Evolutionary conservation across 2,329 filamentous ascomycete species (phyloP).

Genomic region (Sclerotinia sclerotiorum): DNA sequence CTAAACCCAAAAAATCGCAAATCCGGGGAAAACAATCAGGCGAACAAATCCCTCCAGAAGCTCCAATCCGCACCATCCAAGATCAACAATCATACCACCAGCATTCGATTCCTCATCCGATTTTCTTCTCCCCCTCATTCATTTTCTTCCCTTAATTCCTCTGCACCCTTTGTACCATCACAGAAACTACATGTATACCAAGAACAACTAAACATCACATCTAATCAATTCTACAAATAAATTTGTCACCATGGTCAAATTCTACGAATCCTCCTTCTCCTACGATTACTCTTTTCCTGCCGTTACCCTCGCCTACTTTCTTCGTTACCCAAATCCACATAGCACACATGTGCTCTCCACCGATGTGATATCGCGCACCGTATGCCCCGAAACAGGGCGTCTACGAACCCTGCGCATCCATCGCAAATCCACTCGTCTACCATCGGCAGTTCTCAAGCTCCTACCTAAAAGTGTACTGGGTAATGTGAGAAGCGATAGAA

Average conservation of each 20-base stretch:
- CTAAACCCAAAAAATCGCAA: slow-evolving; percentile 11
- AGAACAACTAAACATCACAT: neutral
- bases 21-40: slow-evolving; percentile 23
- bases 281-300: slow-evolving; percentile 82
- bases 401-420: slow-evolving; percentile 78
- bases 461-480: slow-evolving; percentile 62
- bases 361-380: slow-evolving; percentile 73
- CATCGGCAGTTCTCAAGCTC: slow-evolving; percentile 71
- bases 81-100: slow-evolving; percentile 22
- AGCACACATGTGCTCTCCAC: slow-evolving; percentile 79
- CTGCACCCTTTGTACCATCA: slow-evolving; percentile 9
- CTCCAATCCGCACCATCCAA: neutral
- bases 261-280: slow-evolving; percentile 59
- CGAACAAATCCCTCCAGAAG: slow-evolving; percentile 19
- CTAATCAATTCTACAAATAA: slow-evolving; percentile 10
- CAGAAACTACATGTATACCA: slow-evolving; percentile 13
- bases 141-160: neutral
- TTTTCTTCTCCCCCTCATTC: slow-evolving; percentile 3
- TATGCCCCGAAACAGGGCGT: slow-evolving; percentile 71
- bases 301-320: slow-evolving; percentile 85
- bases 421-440: slow-evolving; percentile 77
- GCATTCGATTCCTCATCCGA: slow-evolving; percentile 9
- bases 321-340: slow-evolving; percentile 85
- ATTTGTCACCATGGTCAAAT: slow-evolving; percentile 41
- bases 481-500: slow-evolving; percentile 58